Percentiles rank a stretch among this genome's conserved stretches.
phyloP scores from a whole-genome alignment of 352 stramenopile species.

The Phytophthora quininea region DNA sequence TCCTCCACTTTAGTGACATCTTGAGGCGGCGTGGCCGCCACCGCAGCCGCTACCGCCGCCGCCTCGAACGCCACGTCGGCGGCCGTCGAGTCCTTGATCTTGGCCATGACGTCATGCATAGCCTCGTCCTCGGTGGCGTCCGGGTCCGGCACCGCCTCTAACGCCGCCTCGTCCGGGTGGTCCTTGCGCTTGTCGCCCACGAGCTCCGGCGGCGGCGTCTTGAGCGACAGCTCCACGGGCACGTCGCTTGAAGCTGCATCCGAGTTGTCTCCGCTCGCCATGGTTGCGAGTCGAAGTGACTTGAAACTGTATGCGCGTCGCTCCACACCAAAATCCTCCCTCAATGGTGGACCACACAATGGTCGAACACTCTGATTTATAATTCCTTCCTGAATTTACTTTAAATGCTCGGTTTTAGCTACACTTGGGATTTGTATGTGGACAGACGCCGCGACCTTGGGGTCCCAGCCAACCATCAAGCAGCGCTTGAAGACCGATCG shows the following conservation, averaged over 20 bases:
- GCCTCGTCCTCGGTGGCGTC: slow-evolving; percentile 62
- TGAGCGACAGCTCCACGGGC: slow-evolving; percentile 6
- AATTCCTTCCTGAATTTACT: background rate
- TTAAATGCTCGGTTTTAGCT: no score
- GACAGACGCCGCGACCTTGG: background rate
- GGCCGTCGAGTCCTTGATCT: slow-evolving; percentile 58
- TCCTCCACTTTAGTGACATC: slow-evolving; percentile 20
- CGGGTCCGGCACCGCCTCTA: slow-evolving; percentile 26
- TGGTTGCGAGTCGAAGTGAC: background rate
- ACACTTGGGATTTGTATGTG: no score
- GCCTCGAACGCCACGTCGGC: slow-evolving; percentile 46
- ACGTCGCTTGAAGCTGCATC: background rate
- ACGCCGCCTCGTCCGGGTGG: slow-evolving; percentile 20
- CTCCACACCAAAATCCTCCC: no score
- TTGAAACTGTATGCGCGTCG: no score
- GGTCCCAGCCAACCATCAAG: slow-evolving; percentile 40
- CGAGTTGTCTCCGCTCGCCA: background rate
- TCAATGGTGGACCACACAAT: no score
- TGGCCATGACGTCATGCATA: slow-evolving; percentile 69
- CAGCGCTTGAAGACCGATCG: slow-evolving; percentile 46
- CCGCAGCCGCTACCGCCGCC: slow-evolving; percentile 21
- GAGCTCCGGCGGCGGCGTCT: slow-evolving; percentile 16
- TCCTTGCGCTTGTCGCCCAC: slow-evolving; percentile 47
- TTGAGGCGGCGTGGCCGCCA: slow-evolving; percentile 15
- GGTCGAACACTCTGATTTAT: no score